Evolutionary conservation across 2,329 filamentous ascomycete species (phyloP), one percentile per base, ranked within the genome.

Genomic region (Stagonosporopsis tanaceti): DNA sequence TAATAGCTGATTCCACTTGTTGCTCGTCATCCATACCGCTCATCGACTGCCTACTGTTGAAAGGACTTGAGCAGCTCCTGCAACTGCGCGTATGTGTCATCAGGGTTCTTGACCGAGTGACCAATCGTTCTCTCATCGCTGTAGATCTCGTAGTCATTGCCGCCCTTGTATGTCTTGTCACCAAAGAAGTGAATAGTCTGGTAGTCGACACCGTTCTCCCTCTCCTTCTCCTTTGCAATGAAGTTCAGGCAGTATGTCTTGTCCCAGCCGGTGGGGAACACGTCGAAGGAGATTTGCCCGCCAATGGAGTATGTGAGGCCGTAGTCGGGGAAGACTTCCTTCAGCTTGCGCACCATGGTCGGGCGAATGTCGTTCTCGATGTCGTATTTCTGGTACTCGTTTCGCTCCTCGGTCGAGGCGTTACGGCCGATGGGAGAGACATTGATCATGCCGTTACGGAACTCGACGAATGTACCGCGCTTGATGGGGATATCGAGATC

Each of bases 261-360:
- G 82, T 99, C 95, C 95, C 95, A 99, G 73, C 95, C 95, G 2
- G 83, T 86, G 63, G 95, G 95, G 85, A 99, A 99, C 71, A 98
- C 91, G 75, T 99, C 95, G 78, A 99, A 99, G 59, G 93, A 97
- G 79, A 99, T 97, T 76, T 97, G 92, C 50, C 95, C 95, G 68
- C 95, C 95, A 70, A 99, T 96, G 62, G 92, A 94, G 83, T 90
- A 97, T 85, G 92, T 97, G 70, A 98, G 82, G 34, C 91, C 92
- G 62, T 92, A 82, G 77, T 97, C 87, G 1, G 87, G 85, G 78
- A 99, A 98, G 69, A 89, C 85, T 79, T 93, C 88, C 79, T 87
- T 89, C 72, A 98, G 82, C 61, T 84, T 85, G 64, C 83, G 84
- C 57, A 98, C 90, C 73, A 99, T 88, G 70, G 84, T 89, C 70